Evolutionary conservation across 805 yeast species (phyloP).

Genomic region (Saccharomycopsis fibuligera): DNA sequence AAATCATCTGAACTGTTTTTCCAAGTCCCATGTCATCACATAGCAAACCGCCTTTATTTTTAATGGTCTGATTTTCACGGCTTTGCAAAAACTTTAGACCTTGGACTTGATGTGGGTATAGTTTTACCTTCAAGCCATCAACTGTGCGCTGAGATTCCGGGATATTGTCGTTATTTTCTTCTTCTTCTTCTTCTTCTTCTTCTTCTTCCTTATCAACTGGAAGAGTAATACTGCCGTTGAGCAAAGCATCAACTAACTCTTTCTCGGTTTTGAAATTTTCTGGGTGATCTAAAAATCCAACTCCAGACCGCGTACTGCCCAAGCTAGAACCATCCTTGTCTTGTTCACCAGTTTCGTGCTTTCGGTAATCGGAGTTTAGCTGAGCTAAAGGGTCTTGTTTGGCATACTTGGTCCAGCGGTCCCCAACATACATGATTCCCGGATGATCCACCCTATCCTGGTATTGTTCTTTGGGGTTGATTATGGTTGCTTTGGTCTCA

Average conservation of each 20-base stretch:
- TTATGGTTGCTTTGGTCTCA: too few species aligned
- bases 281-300: not conserved
- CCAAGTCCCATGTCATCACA: constrained; percentile 99
- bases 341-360: not conserved
- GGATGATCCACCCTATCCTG: too few species aligned
- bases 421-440: constrained; percentile 23
- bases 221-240: not conserved
- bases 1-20: constrained; percentile 92
- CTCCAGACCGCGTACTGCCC: not conserved
- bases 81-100: constrained; percentile 95
- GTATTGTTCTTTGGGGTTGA: too few species aligned
- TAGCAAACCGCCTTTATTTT: constrained; percentile 67
- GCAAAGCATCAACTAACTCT: not conserved
- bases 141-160: constrained; percentile 20
- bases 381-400: not conserved
- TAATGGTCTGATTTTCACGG: constrained; percentile 65
- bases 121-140: constrained; percentile 33
- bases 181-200: not conserved
- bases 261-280: not conserved
- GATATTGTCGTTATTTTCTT: not conserved
- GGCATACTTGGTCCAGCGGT: constrained; percentile 8
- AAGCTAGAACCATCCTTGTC: not conserved
- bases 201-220: not conserved
- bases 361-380: too few species aligned
- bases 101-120: constrained; percentile 62